Conservation (phyloP, 2,329 filamentous ascomycete genomes). For the Pleurostoma richardsiae region DNA sequence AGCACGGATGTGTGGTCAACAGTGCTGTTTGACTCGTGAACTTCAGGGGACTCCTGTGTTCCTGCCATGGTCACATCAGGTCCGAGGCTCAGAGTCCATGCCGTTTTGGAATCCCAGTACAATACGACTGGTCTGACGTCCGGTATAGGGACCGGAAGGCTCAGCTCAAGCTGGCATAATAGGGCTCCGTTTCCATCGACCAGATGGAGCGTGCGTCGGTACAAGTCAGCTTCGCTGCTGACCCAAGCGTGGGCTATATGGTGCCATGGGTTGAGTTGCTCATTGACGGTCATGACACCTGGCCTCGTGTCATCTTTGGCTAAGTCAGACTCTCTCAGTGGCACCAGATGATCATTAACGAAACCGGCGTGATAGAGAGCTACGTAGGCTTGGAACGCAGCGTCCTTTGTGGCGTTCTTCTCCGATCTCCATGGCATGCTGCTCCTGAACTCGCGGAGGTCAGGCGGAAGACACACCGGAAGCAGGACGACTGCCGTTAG, state of each 20-base stretch:
- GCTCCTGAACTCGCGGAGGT: slow-evolving; percentile 51
- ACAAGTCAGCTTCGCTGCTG: slow-evolving; percentile 17
- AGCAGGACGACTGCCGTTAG: slow-evolving; percentile 61
- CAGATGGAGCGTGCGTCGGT: slow-evolving; percentile 24
- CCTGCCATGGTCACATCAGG: slow-evolving; percentile 12
- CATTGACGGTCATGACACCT: slow-evolving; percentile 26
- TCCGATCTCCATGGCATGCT: slow-evolving; percentile 62
- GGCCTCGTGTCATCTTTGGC: slow-evolving; percentile 28
- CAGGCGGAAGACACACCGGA: slow-evolving; percentile 62
- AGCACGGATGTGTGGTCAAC: slow-evolving; percentile 40
- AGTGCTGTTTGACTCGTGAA: no score
- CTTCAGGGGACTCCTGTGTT: background rate
- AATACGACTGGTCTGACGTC: slow-evolving; percentile 29
- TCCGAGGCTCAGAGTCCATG: slow-evolving; percentile 31
- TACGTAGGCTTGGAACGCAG: slow-evolving; percentile 74
- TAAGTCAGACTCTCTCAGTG: slow-evolving; percentile 41
- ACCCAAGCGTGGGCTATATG: slow-evolving; percentile 37
- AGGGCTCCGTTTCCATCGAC: slow-evolving; percentile 22
- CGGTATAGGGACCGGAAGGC: slow-evolving; percentile 37
- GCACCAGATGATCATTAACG: slow-evolving; percentile 74
- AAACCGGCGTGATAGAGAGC: slow-evolving; percentile 65
- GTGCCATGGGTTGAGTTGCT: slow-evolving; percentile 41
- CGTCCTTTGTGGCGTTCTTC: slow-evolving; percentile 71
- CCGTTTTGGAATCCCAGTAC: slow-evolving; percentile 28
- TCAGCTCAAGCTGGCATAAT: slow-evolving; percentile 32